Evolutionary conservation across 2,329 filamentous ascomycete genomes (phyloP).

Genomic region (Lecanosticta acicola): DNA sequence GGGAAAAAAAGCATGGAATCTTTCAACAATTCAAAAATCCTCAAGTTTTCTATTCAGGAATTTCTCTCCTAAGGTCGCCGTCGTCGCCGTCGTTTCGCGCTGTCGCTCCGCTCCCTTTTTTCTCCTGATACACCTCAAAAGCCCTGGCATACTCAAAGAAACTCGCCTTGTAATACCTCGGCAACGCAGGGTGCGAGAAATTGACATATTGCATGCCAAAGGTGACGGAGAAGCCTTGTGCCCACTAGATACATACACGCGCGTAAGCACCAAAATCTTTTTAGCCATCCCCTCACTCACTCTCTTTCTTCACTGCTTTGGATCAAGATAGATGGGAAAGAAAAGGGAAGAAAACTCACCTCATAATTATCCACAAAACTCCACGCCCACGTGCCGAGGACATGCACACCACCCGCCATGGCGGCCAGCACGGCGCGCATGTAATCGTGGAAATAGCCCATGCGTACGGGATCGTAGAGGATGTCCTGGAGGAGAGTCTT

Average conservation of each 20-base stretch:
- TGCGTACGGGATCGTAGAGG: conserved; percentile 27
- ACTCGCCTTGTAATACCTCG: conserved; percentile 34
- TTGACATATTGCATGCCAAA: conserved; percentile 39
- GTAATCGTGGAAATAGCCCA: conserved; percentile 31
- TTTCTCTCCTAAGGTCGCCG: too few relatives aligned
- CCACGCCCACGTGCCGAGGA: conserved; percentile 34
- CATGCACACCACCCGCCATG: conserved; percentile 32
- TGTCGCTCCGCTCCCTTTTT: conserved; percentile 3
- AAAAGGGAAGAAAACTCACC: conserved; percentile 7
- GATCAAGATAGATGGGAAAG: too few relatives aligned
- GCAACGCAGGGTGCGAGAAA: conserved; percentile 30
- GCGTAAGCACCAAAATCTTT: not conserved
- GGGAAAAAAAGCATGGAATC: too few relatives aligned
- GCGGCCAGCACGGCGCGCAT: conserved; percentile 31
- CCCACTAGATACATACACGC: conserved; percentile 25
- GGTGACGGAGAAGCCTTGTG: conserved; percentile 26
- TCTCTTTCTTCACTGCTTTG: too few relatives aligned
- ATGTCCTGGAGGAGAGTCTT: conserved; percentile 30
- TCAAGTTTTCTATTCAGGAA: too few relatives aligned
- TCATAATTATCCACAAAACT: conserved; percentile 36
- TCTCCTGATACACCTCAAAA: conserved; percentile 27
- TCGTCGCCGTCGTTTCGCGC: too few relatives aligned
- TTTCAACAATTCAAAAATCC: too few relatives aligned
- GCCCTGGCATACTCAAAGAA: conserved; percentile 35
- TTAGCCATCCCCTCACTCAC: too few relatives aligned